Evolutionary conservation across 805 yeast species (phyloP).

Genomic region (Candida manassasensis): DNA sequence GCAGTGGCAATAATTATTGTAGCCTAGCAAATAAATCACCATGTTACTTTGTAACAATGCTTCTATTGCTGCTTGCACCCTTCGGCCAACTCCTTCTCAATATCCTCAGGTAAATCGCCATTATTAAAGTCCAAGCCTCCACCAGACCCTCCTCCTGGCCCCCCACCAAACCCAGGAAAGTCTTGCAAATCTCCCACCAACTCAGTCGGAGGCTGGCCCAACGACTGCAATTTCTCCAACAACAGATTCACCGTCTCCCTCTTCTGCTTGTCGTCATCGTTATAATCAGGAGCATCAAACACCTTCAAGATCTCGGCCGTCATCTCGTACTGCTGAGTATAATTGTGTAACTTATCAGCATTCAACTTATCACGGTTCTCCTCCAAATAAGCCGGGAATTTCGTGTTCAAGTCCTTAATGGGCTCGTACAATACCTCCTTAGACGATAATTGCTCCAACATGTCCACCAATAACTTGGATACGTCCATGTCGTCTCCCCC

Average conservation of each 20-base stretch:
- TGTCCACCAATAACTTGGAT: conserved; percentile 59
- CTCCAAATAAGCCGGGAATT: conserved; percentile 67
- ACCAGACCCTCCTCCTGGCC: conserved; percentile 17
- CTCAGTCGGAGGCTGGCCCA: conserved; percentile 80
- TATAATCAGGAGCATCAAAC: conserved; percentile 63
- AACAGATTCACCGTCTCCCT: conserved; percentile 51
- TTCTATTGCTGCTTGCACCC: conserved; percentile 46
- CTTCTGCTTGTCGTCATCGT: conserved; percentile 41
- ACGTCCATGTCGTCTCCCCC: conserved; percentile 53
- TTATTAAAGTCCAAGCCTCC: conserved; percentile 44
- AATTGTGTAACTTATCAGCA: conserved; percentile 47
- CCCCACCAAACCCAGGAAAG: conserved; percentile 42
- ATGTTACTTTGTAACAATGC: no score
- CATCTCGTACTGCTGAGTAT: conserved; percentile 56
- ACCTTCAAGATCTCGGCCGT: conserved; percentile 57
- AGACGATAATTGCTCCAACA: conserved; percentile 77
- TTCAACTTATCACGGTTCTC: conserved; percentile 44
- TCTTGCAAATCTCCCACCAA: conserved; percentile 55
- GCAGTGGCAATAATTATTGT: no score
- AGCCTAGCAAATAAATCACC: no score
- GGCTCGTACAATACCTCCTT: conserved; percentile 88
- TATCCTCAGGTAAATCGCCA: conserved; percentile 50
- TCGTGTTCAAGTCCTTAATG: conserved; percentile 68
- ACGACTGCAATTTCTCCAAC: conserved; percentile 64
- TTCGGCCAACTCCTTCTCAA: conserved; percentile 51